Percentiles rank a stretch among this genome's conserved stretches.
phyloP scores from a whole-genome alignment of 108 stramenopile genomes.

The Nannochloropsis oceanica region DNA sequence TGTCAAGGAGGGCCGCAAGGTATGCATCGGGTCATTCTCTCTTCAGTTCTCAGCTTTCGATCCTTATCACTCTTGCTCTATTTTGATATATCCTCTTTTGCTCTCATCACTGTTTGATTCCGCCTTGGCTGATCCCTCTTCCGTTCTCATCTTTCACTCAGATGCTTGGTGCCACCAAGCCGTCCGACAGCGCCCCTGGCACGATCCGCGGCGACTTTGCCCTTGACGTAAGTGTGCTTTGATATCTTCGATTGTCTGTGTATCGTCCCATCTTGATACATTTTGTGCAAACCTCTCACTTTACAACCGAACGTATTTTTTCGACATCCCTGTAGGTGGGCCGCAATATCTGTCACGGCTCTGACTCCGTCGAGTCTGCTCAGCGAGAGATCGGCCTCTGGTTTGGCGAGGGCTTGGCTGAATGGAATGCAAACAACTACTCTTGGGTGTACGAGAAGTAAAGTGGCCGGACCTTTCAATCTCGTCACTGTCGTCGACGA shows the following conservation, averaged over 20 bases:
- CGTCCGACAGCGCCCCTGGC: slow-evolving; percentile 76
- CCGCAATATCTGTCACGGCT: slow-evolving; percentile 64
- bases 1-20: slow-evolving; percentile 47
- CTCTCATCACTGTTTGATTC: background rate
- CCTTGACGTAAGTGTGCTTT: slow-evolving; percentile 44
- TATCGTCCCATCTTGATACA: background rate
- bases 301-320: background rate
- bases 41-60: background rate
- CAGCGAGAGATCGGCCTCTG: slow-evolving; percentile 86
- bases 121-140: too few species aligned
- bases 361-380: slow-evolving; percentile 86
- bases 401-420: slow-evolving; percentile 49
- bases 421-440: slow-evolving; percentile 4
- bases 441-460: slow-evolving; percentile 21
- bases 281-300: background rate
- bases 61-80: background rate
- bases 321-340: slow-evolving; percentile 20
- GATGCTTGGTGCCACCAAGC: slow-evolving; percentile 98
- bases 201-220: slow-evolving; percentile 97
- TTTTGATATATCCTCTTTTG: background rate
- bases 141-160: background rate
- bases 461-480: too few species aligned
- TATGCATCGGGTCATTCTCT: slow-evolving; percentile 10
- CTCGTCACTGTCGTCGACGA: too few species aligned
- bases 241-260: background rate